phyloP scores from a whole-genome alignment of 2,329 filamentous ascomycete species.

The Magnaporthiopsis rhizophila region DNA sequence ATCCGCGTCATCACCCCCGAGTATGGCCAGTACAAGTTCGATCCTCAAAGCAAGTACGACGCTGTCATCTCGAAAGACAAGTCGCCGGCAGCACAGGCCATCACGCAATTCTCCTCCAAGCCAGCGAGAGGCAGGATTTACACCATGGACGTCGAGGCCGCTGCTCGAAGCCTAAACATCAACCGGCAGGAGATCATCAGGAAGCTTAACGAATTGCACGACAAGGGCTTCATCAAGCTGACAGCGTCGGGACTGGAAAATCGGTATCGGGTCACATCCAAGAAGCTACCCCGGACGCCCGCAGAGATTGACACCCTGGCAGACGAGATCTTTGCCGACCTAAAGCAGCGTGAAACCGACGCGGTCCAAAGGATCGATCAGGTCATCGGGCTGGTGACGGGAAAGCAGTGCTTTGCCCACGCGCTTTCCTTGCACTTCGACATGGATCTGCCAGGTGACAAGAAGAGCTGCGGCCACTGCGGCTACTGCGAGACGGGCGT shows the following conservation, averaged over 20 bases:
- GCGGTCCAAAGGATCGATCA: slow-evolving; percentile 41
- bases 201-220: slow-evolving; percentile 46
- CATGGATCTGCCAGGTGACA: slow-evolving; percentile 36
- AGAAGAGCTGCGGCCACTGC: slow-evolving; percentile 45
- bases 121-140: slow-evolving; percentile 14
- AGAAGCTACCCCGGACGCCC: slow-evolving; percentile 33
- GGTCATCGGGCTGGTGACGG: slow-evolving; percentile 46
- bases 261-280: slow-evolving; percentile 37
- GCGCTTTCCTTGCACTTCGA: slow-evolving; percentile 50
- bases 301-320: slow-evolving; percentile 36
- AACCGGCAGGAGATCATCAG: slow-evolving; percentile 39
- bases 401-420: slow-evolving; percentile 39
- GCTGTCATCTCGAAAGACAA: slow-evolving; percentile 25
- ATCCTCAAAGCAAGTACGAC: slow-evolving; percentile 24
- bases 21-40: slow-evolving; percentile 48
- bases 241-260: slow-evolving; percentile 43
- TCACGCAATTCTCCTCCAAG: slow-evolving; percentile 27
- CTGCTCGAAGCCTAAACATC: slow-evolving; percentile 23
- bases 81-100: slow-evolving; percentile 33
- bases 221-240: slow-evolving; percentile 40
- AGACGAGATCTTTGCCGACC: slow-evolving; percentile 38
- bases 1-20: slow-evolving; percentile 49
- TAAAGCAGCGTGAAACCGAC: slow-evolving; percentile 44
- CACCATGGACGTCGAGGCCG: slow-evolving; percentile 39
- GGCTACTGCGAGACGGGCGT: slow-evolving; percentile 36